Evolutionary conservation across 2,329 filamentous ascomycete genomes (phyloP).

Genomic region (Xylaria digitata): DNA sequence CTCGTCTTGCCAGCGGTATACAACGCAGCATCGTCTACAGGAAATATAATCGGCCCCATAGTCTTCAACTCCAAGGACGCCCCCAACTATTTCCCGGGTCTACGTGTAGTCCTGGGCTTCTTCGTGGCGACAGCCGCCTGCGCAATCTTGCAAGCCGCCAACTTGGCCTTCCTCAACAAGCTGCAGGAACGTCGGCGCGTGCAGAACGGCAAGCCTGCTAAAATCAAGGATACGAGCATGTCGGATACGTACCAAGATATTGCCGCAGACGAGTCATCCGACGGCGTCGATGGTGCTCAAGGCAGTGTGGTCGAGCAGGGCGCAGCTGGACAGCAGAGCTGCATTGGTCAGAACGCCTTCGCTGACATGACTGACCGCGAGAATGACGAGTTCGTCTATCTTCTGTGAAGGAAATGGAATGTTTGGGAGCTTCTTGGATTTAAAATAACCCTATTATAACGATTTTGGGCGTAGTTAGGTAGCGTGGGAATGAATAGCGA

Average conservation of each 20-base stretch:
- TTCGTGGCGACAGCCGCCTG: conserved; percentile 65
- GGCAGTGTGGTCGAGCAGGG: conserved; percentile 47
- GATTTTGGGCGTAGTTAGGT: neutral
- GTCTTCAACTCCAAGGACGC: conserved; percentile 69
- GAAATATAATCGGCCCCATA: conserved; percentile 75
- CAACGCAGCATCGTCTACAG: conserved; percentile 70
- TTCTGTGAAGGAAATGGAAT: conserved; percentile 27
- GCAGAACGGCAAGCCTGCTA: conserved; percentile 68
- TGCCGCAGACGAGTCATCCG: conserved; percentile 53
- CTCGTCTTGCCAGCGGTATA: conserved; percentile 57
- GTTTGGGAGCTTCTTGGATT: neutral
- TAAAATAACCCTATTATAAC: neutral
- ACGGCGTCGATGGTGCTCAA: conserved; percentile 70
- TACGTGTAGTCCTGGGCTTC: conserved; percentile 66
- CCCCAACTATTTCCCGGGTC: conserved; percentile 67
- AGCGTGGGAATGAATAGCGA: conserved; percentile 9
- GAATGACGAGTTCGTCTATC: conserved; percentile 72
- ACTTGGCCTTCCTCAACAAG: conserved; percentile 68
- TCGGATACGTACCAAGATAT: conserved; percentile 58
- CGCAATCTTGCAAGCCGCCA: conserved; percentile 64
- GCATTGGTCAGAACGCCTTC: conserved; percentile 62
- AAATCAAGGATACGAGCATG: conserved; percentile 72
- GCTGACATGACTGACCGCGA: conserved; percentile 72
- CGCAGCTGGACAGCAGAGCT: conserved; percentile 29
- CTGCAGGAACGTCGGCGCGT: conserved; percentile 66